Evolutionary conservation across 129 eudicot genomes (phyloP).

Genomic region (Rutidosis leptorrhynchoides): DNA sequence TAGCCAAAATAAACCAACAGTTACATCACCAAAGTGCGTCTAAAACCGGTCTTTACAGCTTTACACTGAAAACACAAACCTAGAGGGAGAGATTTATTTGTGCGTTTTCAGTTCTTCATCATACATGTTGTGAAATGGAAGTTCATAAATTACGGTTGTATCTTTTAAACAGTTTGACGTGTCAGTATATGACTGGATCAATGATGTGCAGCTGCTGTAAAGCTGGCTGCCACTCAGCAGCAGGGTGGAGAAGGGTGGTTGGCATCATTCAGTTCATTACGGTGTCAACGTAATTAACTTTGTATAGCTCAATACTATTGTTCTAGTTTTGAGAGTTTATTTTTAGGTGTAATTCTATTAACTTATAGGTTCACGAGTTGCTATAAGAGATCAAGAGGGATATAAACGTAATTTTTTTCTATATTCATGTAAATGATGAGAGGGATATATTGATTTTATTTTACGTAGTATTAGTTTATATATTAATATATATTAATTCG

Average conservation of each 20-base stretch:
- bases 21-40: background rate
- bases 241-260: background rate
- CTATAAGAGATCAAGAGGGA: too few relatives aligned
- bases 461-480: too few relatives aligned
- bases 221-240: background rate
- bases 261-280: background rate
- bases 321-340: background rate
- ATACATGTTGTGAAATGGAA: conserved; percentile 13
- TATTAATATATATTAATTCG: too few relatives aligned
- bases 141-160: conserved; percentile 20
- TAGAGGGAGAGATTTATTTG: conserved; percentile 29
- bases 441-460: too few relatives aligned
- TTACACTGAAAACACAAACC: conserved; percentile 30
- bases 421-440: too few relatives aligned
- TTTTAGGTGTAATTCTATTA: background rate
- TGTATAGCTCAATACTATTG: background rate
- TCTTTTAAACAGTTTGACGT: conserved; percentile 9
- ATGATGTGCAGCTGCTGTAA: background rate
- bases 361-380: background rate
- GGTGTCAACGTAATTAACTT: background rate
- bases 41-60: conserved; percentile 25
- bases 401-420: too few relatives aligned
- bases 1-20: too few relatives aligned
- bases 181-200: background rate
- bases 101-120: conserved; percentile 22